Percentiles rank a stretch among this genome's conserved stretches.
phyloP scores from a whole-genome alignment of 345 rosid species.

The Aquilaria sinensis region DNA sequence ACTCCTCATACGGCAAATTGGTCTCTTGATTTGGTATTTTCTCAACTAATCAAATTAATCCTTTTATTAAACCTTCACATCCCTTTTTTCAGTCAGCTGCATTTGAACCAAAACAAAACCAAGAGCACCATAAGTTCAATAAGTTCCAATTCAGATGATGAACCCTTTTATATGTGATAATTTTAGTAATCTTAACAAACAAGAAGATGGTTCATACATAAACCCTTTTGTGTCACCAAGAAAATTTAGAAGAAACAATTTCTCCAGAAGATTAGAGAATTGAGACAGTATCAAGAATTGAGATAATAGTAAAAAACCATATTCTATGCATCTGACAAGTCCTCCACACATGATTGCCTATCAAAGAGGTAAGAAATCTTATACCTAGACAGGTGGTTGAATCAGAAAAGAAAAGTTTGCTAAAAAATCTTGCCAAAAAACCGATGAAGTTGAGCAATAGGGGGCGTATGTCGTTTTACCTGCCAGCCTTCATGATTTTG shows the following conservation, averaged over 20 bases:
- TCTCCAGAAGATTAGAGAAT: slow-evolving; percentile 7
- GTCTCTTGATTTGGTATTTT: no score
- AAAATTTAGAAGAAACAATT: slow-evolving; percentile 23
- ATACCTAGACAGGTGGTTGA: background rate
- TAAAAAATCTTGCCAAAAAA: slow-evolving; percentile 16
- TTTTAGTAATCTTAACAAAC: slow-evolving; percentile 14
- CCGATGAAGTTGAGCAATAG: slow-evolving; percentile 5
- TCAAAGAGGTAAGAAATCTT: no score
- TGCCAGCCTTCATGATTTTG: slow-evolving; percentile 33
- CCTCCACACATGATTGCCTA: background rate
- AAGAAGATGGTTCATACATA: slow-evolving; percentile 17
- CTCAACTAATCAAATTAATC: no score
- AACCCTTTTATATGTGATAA: slow-evolving; percentile 30
- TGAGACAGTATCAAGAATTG: slow-evolving; percentile 29
- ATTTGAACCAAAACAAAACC: no score
- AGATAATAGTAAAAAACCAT: slow-evolving; percentile 20
- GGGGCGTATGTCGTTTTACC: slow-evolving; percentile 34
- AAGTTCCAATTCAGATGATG: slow-evolving; percentile 20
- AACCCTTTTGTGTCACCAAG: slow-evolving; percentile 14
- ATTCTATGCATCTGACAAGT: slow-evolving; percentile 16
- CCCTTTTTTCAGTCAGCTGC: no score
- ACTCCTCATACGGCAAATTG: no score
- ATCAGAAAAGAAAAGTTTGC: slow-evolving; percentile 8
- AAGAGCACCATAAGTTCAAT: no score
- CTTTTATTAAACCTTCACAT: no score